phyloP scores from a whole-genome alignment of 768 basidiomycete genomes.

The Porphyrellus cyaneotinctus region DNA sequence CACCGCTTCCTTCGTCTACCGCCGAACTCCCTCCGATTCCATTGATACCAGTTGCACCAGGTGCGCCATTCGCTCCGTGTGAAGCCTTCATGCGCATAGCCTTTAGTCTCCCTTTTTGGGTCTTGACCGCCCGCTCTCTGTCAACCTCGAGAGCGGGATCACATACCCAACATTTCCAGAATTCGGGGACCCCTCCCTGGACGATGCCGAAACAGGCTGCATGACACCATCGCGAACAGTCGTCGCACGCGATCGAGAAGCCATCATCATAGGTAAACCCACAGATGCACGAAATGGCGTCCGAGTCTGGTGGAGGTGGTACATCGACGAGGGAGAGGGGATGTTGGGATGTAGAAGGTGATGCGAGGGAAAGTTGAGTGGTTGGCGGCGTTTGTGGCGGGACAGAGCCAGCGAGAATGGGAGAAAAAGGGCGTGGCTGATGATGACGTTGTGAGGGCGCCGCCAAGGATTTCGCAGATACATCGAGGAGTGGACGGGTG shows the following conservation, averaged over 20 bases:
- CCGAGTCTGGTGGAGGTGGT: constrained; percentile 35
- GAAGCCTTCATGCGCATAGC: constrained; percentile 27
- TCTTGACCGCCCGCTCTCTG: constrained; percentile 43
- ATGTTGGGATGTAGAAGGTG: constrained; percentile 22
- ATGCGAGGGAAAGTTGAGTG: constrained; percentile 13
- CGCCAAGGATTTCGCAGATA: constrained; percentile 16
- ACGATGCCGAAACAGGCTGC: constrained; percentile 70
- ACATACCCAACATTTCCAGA: constrained; percentile 75
- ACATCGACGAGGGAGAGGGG: constrained; percentile 13
- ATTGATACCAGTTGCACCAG: constrained; percentile 18
- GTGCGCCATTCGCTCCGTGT: constrained; percentile 22
- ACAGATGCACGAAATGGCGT: constrained; percentile 71
- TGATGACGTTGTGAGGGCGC: constrained; percentile 8
- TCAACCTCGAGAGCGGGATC: constrained; percentile 44
- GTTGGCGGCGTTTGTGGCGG: constrained; percentile 14
- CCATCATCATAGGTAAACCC: constrained; percentile 73
- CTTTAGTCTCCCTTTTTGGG: constrained; percentile 40
- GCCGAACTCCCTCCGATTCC: constrained; percentile 10
- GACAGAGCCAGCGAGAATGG: constrained; percentile 8
- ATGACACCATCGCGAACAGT: constrained; percentile 81
- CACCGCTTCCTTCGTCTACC: constrained; percentile 16
- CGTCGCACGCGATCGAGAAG: constrained; percentile 81
- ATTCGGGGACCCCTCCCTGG: constrained; percentile 57
- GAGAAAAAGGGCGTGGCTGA: constrained; percentile 20
- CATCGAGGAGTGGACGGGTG: constrained; percentile 4